A percentile compares a stretch with the other conserved stretches of the same genome.
These are phyloP conservation scores for Alloteropsis semialata DNA, from an alignment of 176 grass and related monocot species.

Conservation along the genomic window DNA sequence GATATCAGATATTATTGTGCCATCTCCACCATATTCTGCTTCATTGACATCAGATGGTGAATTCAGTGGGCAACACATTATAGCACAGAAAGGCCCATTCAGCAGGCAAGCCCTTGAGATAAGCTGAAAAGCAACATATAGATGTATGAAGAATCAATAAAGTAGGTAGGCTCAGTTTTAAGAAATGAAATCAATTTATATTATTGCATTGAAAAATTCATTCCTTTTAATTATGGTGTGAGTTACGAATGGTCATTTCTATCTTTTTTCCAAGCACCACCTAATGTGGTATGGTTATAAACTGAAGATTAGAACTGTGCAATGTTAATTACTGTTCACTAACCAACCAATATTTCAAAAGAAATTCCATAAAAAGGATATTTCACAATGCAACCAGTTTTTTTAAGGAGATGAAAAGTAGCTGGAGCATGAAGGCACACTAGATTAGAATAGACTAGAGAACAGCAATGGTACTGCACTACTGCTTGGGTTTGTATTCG, in stretches of 20 bases:
- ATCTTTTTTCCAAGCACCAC: not conserved
- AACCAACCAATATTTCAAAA: not conserved
- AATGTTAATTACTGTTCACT: not conserved
- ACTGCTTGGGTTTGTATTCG: not conserved
- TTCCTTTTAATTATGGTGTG: not conserved
- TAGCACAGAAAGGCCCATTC: slow-evolving; percentile 54
- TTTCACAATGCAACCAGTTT: not conserved
- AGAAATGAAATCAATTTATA: not conserved
- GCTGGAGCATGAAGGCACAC: not conserved
- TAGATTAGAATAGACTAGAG: not conserved
- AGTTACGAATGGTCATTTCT: not conserved
- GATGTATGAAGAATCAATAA: slow-evolving; percentile 18
- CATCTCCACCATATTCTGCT: slow-evolving; percentile 70
- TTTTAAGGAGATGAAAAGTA: not conserved
- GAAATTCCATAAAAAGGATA: not conserved
- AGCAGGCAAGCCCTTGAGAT: slow-evolving; percentile 79
- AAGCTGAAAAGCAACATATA: slow-evolving; percentile 69
- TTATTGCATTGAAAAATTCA: not conserved
- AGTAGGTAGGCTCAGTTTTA: not conserved
- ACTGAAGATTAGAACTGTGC: not conserved
- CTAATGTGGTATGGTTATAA: not conserved
- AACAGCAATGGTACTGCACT: not conserved
- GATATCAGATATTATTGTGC: slow-evolving; percentile 78
- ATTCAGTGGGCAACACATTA: slow-evolving; percentile 52
- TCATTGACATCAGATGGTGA: slow-evolving; percentile 44